These are phyloP conservation scores for Penicillium coffeae DNA, from an alignment of 495 filamentous ascomycete species.

Conservation along the genomic window DNA sequence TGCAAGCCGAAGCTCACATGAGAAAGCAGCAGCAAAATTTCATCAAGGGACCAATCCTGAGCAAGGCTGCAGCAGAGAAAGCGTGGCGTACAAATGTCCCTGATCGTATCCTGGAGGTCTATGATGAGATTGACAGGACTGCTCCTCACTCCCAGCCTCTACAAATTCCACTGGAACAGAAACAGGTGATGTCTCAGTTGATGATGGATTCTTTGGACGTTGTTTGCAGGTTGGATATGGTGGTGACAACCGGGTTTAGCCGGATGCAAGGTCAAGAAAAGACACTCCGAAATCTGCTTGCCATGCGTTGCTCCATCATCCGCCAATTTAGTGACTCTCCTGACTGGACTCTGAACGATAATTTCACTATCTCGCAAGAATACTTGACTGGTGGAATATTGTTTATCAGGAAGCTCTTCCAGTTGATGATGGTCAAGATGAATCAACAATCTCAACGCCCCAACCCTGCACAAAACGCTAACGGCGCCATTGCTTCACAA, in stretches of 20 bases:
- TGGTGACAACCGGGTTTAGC: constrained; percentile 35
- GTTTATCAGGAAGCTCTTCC: constrained; percentile 45
- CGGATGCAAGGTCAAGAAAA: constrained; percentile 40
- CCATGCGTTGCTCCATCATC: constrained; percentile 50
- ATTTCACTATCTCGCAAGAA: constrained; percentile 54
- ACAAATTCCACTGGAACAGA: constrained; percentile 40
- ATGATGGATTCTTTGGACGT: constrained; percentile 40
- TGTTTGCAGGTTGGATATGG: constrained; percentile 36
- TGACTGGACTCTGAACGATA: constrained; percentile 50
- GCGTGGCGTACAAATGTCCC: constrained; percentile 36
- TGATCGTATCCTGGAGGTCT: constrained; percentile 35
- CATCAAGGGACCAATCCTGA: constrained; percentile 22
- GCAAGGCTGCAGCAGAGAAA: constrained; percentile 31
- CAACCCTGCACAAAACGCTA: constrained; percentile 20
- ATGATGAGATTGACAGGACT: constrained; percentile 36
- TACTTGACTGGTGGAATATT: constrained; percentile 50
- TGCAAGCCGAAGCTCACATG: constrained; percentile 36
- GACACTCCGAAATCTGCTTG: constrained; percentile 38
- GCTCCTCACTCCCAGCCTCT: constrained; percentile 27
- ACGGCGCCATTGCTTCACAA: constrained; percentile 20
- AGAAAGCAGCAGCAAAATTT: constrained; percentile 31
- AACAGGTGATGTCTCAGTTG: constrained; percentile 44
- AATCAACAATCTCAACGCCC: constrained; percentile 33
- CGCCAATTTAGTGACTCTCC: constrained; percentile 54
- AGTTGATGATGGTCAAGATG: constrained; percentile 36